Conservation (phyloP, 768 basidiomycete species). For the Harrya chromipes region DNA sequence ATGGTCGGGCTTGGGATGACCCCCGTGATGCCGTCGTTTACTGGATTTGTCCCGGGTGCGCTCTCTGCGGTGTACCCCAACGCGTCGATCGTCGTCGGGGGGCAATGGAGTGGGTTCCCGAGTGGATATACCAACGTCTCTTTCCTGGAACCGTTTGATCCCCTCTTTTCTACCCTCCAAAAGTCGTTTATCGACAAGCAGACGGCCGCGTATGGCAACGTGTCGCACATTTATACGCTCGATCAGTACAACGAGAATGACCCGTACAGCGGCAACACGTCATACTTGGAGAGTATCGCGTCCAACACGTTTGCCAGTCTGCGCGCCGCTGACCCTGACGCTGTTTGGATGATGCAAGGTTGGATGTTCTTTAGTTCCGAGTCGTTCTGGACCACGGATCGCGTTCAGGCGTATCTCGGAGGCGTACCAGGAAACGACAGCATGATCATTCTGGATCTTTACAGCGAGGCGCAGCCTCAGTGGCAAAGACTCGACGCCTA, state of each 20-base stretch:
- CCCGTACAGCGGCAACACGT: constrained; percentile 32
- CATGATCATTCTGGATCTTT: constrained; percentile 42
- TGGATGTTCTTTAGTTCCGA: constrained; percentile 39
- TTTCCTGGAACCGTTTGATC: constrained; percentile 41
- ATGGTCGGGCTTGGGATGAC: constrained; percentile 44
- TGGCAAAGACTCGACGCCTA: constrained; percentile 40
- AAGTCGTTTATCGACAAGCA: constrained; percentile 39
- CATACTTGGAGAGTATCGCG: constrained; percentile 34
- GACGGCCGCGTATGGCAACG: constrained; percentile 34
- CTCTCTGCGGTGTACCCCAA: constrained; percentile 32
- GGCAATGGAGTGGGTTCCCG: constrained; percentile 37
- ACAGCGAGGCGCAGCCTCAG: constrained; percentile 39
- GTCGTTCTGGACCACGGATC: constrained; percentile 39
- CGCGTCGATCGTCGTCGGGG: constrained; percentile 34
- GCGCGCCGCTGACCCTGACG: constrained; percentile 38
- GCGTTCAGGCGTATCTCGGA: constrained; percentile 38
- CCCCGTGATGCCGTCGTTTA: constrained; percentile 40
- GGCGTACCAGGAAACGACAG: constrained; percentile 36
- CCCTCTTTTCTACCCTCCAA: constrained; percentile 36
- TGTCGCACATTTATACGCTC: constrained; percentile 42
- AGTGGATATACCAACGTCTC: constrained; percentile 33
- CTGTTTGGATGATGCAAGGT: constrained; percentile 42
- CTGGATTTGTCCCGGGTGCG: constrained; percentile 39
- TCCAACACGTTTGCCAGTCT: constrained; percentile 36
- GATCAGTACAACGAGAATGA: constrained; percentile 45